Evolutionary conservation across 495 filamentous ascomycete genomes (phyloP).

Genomic region (Xylaria intraflava): DNA sequence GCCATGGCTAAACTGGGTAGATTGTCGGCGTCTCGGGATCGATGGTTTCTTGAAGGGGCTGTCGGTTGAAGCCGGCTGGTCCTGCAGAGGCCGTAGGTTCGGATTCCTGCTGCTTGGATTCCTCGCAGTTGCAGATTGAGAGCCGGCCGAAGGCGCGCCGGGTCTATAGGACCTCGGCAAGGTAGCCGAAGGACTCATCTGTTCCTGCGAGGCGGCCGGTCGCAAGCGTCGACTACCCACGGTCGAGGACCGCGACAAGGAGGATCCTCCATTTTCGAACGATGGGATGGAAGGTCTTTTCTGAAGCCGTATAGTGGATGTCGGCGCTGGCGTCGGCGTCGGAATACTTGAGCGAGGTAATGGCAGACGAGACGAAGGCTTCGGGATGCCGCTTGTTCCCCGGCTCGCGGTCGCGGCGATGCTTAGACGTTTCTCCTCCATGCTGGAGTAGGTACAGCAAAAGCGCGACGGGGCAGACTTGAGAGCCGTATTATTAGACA

Average conservation of each 20-base stretch:
- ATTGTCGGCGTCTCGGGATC: conserved; percentile 18
- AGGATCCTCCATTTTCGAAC: conserved; percentile 14
- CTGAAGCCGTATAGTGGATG: conserved; percentile 2
- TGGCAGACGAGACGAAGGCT: conserved; percentile 27
- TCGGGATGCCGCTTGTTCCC: conserved; percentile 20
- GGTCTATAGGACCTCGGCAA: conserved; percentile 18
- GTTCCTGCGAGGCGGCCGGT: conserved; percentile 36
- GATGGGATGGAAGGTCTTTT: conserved; percentile 8
- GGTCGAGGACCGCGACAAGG: conserved; percentile 1
- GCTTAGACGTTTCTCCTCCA: conserved; percentile 29
- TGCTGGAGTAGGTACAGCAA: too few relatives aligned
- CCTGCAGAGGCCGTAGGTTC: conserved; percentile 9
- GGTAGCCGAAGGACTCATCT: conserved; percentile 22
- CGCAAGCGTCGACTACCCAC: conserved; percentile 31
- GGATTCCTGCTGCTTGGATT: conserved; percentile 13
- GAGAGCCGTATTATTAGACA: background rate
- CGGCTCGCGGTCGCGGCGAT: background rate
- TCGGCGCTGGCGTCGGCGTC: background rate
- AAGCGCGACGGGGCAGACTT: background rate
- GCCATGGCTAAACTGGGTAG: conserved; percentile 15
- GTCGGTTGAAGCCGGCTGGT: conserved; percentile 10
- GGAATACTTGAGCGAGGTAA: conserved; percentile 22
- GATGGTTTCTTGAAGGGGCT: conserved; percentile 19
- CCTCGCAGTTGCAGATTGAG: conserved; percentile 10
- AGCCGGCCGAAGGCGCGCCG: conserved; percentile 13